These are phyloP conservation scores for Lachnellula arida DNA, from an alignment of 2,329 filamentous ascomycete genomes.

Conservation along the genomic window DNA sequence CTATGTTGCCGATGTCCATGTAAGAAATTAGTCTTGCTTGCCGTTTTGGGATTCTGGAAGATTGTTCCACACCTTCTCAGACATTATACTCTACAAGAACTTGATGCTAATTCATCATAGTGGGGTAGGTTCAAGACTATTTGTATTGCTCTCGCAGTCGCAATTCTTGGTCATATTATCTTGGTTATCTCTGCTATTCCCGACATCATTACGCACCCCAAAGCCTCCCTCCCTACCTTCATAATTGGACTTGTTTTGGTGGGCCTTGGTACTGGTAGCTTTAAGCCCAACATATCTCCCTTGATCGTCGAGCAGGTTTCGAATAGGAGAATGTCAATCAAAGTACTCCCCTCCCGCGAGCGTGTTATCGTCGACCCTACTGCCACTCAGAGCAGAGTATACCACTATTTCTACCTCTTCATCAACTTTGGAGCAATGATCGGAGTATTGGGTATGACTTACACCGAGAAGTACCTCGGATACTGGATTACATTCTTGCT, in stretches of 20 bases:
- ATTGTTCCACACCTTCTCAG: no score
- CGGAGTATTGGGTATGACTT: constrained; percentile 63
- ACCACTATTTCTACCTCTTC: constrained; percentile 66
- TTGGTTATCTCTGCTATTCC: constrained; percentile 61
- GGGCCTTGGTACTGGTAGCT: constrained; percentile 63
- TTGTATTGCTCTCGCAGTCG: constrained; percentile 37
- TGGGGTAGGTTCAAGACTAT: constrained; percentile 66
- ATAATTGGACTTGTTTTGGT: constrained; percentile 60
- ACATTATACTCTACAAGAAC: no score
- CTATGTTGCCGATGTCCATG: constrained; percentile 57
- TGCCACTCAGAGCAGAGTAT: constrained; percentile 55
- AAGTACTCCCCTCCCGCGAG: constrained; percentile 47
- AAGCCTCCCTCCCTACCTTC: constrained; percentile 54
- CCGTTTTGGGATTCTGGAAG: no score
- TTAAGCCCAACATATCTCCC: constrained; percentile 67
- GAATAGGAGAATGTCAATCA: constrained; percentile 44
- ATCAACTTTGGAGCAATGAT: constrained; percentile 60
- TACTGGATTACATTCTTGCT: constrained; percentile 70
- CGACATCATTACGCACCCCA: constrained; percentile 47
- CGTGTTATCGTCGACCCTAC: constrained; percentile 57
- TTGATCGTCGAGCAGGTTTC: constrained; percentile 58
- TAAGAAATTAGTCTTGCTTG: neutral
- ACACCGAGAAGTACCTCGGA: constrained; percentile 70
- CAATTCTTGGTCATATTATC: constrained; percentile 59
- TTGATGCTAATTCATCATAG: no score